Evolutionary conservation across 768 basidiomycete genomes (phyloP).

Genomic region (Leccinellum rugosiceps): DNA sequence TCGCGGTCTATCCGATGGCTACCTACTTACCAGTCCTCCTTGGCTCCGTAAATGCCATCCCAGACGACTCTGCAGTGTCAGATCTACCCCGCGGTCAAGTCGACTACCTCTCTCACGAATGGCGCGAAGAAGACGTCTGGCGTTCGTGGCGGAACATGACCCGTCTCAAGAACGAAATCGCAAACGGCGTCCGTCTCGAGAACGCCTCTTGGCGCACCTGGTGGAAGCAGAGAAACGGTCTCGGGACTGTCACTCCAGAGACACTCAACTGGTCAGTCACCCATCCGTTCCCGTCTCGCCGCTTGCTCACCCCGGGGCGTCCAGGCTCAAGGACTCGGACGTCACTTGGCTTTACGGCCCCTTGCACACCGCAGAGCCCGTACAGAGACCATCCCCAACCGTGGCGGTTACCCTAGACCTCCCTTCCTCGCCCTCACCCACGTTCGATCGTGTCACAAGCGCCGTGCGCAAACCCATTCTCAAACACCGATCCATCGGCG

Average conservation of each 20-base stretch:
- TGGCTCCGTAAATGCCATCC: conserved; percentile 56
- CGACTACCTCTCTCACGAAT: conserved; percentile 97
- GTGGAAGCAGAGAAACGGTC: conserved; percentile 98
- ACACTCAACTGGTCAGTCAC: conserved; percentile 98
- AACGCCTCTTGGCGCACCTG: conserved; percentile 99
- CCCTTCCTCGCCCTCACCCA: conserved; percentile 33
- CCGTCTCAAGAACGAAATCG: conserved; percentile 95
- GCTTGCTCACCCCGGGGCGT: no score
- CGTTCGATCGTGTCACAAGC: conserved; percentile 2
- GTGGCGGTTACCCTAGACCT: conserved; percentile 36
- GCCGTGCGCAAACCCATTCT: conserved; percentile 79
- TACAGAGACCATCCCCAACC: conserved; percentile 42
- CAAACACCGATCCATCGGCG: conserved; percentile 90
- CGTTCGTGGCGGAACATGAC: conserved; percentile 99
- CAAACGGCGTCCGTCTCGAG: conserved; percentile 91
- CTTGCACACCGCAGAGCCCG: conserved; percentile 87
- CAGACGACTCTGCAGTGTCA: conserved; percentile 79
- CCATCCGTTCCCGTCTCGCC: no score
- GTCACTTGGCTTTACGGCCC: conserved; percentile 99
- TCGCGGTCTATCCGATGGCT: conserved; percentile 41
- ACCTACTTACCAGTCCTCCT: conserved; percentile 70
- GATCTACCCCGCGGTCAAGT: conserved; percentile 89
- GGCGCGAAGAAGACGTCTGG: conserved; percentile 98
- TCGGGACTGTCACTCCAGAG: conserved; percentile 94
- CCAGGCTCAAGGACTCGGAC: conserved; percentile 99